These are phyloP conservation scores for Jatropha curcas DNA, from an alignment of 345 rosid genomes.

Conservation along the genomic window DNA sequence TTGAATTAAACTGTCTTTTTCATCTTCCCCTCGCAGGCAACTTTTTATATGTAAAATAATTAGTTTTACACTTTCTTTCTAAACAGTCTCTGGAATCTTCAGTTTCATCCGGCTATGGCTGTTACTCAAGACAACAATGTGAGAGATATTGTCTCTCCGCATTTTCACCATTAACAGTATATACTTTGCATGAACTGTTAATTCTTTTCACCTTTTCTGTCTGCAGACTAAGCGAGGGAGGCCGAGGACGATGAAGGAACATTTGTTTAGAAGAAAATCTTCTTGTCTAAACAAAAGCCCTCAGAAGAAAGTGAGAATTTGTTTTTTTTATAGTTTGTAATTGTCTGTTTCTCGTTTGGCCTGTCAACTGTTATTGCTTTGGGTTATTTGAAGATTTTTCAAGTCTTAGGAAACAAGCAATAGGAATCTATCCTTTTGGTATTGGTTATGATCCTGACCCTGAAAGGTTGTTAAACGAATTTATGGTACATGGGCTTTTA, in stretches of 20 bases:
- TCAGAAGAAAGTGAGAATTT: not conserved
- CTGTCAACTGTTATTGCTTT: not conserved
- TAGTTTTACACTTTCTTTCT: no score
- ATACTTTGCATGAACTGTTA: not conserved
- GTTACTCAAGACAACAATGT: not conserved
- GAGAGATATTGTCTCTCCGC: not conserved
- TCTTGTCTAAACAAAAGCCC: not conserved
- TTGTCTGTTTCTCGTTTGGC: not conserved
- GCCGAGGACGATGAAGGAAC: not conserved
- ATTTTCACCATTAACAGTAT: not conserved
- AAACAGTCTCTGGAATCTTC: no score
- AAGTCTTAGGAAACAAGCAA: not conserved
- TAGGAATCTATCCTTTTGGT: not conserved
- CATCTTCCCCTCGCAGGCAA: not conserved
- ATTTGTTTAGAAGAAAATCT: not conserved
- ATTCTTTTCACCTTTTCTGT: not conserved
- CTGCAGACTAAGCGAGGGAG: not conserved
- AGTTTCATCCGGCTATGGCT: not conserved
- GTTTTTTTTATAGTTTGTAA: not conserved
- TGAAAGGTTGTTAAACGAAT: no score
- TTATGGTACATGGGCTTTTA: no score
- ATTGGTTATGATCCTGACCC: no score
- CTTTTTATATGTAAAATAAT: no score
- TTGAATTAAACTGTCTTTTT: slow-evolving; percentile 1
- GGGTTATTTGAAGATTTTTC: not conserved